Percentiles rank a stretch among this genome's conserved stretches.
These are phyloP conservation scores for Metschnikowia lochheadii DNA, from an alignment of 805 yeast genomes.

Conservation along the genomic window DNA sequence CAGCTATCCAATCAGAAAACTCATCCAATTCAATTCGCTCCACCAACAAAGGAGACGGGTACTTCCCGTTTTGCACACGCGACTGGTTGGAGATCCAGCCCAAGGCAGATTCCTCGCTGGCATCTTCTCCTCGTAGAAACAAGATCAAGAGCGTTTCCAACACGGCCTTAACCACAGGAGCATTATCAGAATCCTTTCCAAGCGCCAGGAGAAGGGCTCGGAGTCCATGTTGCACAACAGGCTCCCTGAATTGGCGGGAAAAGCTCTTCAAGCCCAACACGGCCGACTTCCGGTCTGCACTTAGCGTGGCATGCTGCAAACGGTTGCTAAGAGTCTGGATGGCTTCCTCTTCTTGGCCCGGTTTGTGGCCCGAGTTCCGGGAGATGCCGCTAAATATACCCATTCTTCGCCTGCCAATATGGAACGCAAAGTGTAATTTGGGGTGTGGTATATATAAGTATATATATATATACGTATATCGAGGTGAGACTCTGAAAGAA, in stretches of 20 bases:
- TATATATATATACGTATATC: background rate
- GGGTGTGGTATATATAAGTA: background rate
- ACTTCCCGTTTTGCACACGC: conserved; percentile 69
- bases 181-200: conserved; percentile 61
- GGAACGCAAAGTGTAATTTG: background rate
- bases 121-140: conserved; percentile 64
- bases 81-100: conserved; percentile 75
- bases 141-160: conserved; percentile 81
- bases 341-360: conserved; percentile 67
- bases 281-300: conserved; percentile 88
- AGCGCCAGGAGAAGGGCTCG: conserved; percentile 67
- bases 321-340: conserved; percentile 88
- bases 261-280: conserved; percentile 84
- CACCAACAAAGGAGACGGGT: conserved; percentile 66
- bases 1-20: conserved; percentile 92
- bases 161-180: conserved; percentile 69
- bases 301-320: conserved; percentile 70
- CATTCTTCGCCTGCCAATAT: conserved; percentile 13
- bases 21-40: conserved; percentile 66
- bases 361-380: conserved; percentile 27
- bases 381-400: conserved; percentile 37
- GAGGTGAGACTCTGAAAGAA: background rate
- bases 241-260: conserved; percentile 82
- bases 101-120: conserved; percentile 60
- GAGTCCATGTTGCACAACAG: conserved; percentile 83